These are phyloP conservation scores for Geosmithia morbida DNA, from an alignment of 2,329 filamentous ascomycete genomes.

Conservation along the genomic window DNA sequence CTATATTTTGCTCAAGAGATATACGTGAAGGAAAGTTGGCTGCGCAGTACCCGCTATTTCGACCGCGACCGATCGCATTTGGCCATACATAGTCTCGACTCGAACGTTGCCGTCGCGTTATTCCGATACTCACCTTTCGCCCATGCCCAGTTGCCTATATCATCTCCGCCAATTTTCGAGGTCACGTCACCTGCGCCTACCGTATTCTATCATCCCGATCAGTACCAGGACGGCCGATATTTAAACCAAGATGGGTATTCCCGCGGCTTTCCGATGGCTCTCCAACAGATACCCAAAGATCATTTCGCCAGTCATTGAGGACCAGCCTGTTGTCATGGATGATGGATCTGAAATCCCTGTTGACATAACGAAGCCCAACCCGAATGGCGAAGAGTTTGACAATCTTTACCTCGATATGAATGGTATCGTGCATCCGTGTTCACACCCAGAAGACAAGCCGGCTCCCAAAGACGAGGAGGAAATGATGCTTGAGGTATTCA, in stretches of 20 bases:
- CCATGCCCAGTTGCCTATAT: not conserved
- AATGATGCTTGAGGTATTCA: slow-evolving; percentile 98
- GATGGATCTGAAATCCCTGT: slow-evolving; percentile 77
- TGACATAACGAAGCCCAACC: slow-evolving; percentile 73
- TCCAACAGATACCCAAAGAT: slow-evolving; percentile 97
- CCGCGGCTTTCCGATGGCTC: slow-evolving; percentile 90
- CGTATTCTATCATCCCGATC: not conserved
- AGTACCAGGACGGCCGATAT: not conserved
- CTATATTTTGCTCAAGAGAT: too few species aligned
- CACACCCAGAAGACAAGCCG: slow-evolving; percentile 86
- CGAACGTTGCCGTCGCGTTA: not conserved
- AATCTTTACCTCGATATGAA: slow-evolving; percentile 99
- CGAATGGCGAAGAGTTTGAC: slow-evolving; percentile 95
- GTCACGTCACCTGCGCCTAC: not conserved
- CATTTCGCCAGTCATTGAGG: slow-evolving; percentile 80
- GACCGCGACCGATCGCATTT: not conserved
- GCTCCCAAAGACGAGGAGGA: slow-evolving; percentile 90
- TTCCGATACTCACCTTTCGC: not conserved
- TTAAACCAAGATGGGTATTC: slow-evolving; percentile 63
- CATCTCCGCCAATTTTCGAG: not conserved
- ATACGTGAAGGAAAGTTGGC: too few species aligned
- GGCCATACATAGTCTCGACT: not conserved
- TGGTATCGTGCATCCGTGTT: slow-evolving; percentile 97
- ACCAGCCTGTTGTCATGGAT: slow-evolving; percentile 60
- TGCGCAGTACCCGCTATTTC: not conserved